Conservation (phyloP, 371 early-diverging fungal species). For the Mucor irregularis region DNA sequence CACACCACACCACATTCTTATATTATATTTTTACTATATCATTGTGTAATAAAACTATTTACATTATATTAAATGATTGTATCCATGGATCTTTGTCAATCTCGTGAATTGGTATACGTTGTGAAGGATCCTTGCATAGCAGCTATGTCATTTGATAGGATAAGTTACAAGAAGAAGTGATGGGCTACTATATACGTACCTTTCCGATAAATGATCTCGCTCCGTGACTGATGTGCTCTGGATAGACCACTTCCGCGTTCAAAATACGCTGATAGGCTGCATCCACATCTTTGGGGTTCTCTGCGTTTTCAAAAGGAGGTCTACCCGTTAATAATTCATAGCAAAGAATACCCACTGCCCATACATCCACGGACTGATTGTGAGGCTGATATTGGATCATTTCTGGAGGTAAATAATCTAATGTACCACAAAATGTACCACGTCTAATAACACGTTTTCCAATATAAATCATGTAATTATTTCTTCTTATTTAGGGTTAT, state of each 20-base stretch:
- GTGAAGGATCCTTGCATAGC: slow-evolving; percentile 68
- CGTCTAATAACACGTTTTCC: slow-evolving; percentile 48
- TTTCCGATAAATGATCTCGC: slow-evolving; percentile 9
- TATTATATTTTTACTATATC: neutral
- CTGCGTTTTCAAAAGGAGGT: slow-evolving; percentile 93
- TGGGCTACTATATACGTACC: neutral
- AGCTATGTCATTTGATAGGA: slow-evolving; percentile 45
- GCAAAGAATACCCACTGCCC: slow-evolving; percentile 85
- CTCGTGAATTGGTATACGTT: slow-evolving; percentile 71
- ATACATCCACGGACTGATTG: slow-evolving; percentile 79
- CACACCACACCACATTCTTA: neutral
- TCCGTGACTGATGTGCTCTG: neutral
- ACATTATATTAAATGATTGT: slow-evolving; percentile 1
- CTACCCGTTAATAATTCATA: slow-evolving; percentile 96
- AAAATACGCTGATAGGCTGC: slow-evolving; percentile 81
- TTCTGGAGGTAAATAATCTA: slow-evolving; percentile 98
- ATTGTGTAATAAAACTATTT: neutral
- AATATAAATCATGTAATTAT: neutral
- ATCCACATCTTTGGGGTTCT: slow-evolving; percentile 23
- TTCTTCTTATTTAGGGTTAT: neutral
- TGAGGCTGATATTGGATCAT: slow-evolving; percentile 76
- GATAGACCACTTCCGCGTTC: neutral
- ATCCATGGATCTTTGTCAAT: slow-evolving; percentile 89
- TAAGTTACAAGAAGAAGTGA: neutral
- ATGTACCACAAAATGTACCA: slow-evolving; percentile 94